Evolutionary conservation across 2,329 filamentous ascomycete species (phyloP), one percentile per base, ranked within the genome.

Genomic region (Talaromyces sp.): DNA sequence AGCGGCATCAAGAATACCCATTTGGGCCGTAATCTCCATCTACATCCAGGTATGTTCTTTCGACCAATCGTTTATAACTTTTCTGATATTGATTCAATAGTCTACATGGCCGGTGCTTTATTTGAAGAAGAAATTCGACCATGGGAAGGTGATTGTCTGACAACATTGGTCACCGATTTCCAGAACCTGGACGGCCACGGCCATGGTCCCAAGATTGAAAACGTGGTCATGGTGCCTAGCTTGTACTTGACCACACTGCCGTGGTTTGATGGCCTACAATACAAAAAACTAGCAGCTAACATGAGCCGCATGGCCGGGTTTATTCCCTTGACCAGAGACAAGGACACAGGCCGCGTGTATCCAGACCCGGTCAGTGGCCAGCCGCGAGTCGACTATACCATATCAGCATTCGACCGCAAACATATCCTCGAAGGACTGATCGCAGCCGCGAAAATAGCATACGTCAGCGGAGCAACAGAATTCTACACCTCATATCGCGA

Each of bases 201-300:
- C 58, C 90, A 97, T 66, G 93, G 93, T 39, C 80, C 81, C 51
- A 96, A 95, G 71, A 78, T 97, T 28, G 91, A 97, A 77, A 80
- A 85, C 9, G 84, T 84, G 1, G 83, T 82, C 66, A 92, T 94
- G 88, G 67, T 91, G 67, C 90, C 91, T 0, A 83, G 85, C 17
- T 70, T 84, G 2, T 80, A 84, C 64, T 75, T 91, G 13, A 77
- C 84, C 5, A 75, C 81, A 53, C 77, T 89, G 55, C 81, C 86
- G 13, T 95, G 89, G 86, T 76, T 71, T n/a, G 77, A 78, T 56
- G 88, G 85, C 0, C 69, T 91, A 10, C 82, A 89, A 45, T 89
- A 81, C 70, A 96, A 95, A 75, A 75, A 87, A n/a, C 77, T 84
- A 60, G 80, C 82, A 0, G 81, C 89, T 13, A 86, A 86, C 45